These are phyloP conservation scores for Murraya paniculata DNA, from an alignment of 345 rosid species.

Conservation along the genomic window DNA sequence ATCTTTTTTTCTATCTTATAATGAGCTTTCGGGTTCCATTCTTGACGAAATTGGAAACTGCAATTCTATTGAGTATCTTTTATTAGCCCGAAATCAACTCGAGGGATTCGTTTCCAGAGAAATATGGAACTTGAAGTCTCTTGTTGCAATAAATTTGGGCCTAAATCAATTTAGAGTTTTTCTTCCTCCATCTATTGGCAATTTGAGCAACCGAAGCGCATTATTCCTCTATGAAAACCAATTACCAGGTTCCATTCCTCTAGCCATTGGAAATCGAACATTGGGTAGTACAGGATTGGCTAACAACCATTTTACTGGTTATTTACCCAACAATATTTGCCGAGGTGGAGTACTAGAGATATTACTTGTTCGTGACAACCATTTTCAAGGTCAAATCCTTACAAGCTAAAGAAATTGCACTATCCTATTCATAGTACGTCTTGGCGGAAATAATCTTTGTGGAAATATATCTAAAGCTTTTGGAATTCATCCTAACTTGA, in stretches of 20 bases:
- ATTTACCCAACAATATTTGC: slow-evolving; percentile 17
- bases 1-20: too few relatives aligned
- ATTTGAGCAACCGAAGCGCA: too few relatives aligned
- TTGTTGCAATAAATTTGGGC: too few relatives aligned
- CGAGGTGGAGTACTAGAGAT: neutral
- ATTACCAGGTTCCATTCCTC: slow-evolving; percentile 3
- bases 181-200: too few relatives aligned
- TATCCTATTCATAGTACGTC: too few relatives aligned
- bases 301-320: slow-evolving; percentile 12
- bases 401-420: too few relatives aligned
- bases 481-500: too few relatives aligned
- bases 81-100: neutral
- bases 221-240: neutral
- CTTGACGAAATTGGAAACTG: neutral
- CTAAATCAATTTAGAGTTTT: too few relatives aligned
- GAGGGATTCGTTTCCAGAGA: slow-evolving; percentile 15
- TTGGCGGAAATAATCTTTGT: too few relatives aligned
- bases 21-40: too few relatives aligned
- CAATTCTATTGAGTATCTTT: neutral
- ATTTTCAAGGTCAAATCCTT: too few relatives aligned
- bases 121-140: neutral
- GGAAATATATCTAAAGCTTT: too few relatives aligned
- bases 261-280: neutral
- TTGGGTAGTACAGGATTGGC: neutral
- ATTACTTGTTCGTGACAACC: neutral